phyloP scores from a whole-genome alignment of 1,284 basidiomycete genomes.

The Xerocomus nothofagi region DNA sequence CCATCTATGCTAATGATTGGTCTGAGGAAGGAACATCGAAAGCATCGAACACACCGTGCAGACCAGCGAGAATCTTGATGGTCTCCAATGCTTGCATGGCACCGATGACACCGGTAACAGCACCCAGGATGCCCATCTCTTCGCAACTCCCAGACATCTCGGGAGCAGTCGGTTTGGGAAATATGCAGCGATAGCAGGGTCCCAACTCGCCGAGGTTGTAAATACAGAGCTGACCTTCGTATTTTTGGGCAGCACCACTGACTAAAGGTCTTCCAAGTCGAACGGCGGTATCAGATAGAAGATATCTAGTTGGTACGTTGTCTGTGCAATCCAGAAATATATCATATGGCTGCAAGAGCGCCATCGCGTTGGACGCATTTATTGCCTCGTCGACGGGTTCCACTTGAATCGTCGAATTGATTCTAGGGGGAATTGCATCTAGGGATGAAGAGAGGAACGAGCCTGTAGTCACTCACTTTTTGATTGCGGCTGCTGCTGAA shows the following conservation, averaged over 20 bases:
- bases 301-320: conserved; percentile 89
- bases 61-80: conserved; percentile 77
- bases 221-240: conserved; percentile 87
- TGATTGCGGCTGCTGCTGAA: conserved; percentile 72
- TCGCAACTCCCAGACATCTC: conserved; percentile 77
- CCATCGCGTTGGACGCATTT: conserved; percentile 57
- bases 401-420: conserved; percentile 67
- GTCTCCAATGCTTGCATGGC: conserved; percentile 89
- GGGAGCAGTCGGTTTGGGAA: conserved; percentile 71
- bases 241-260: conserved; percentile 90
- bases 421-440: conserved; percentile 42
- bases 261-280: conserved; percentile 77
- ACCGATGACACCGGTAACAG: conserved; percentile 89
- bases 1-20: conserved; percentile 42
- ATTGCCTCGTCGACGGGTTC: conserved; percentile 56
- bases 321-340: conserved; percentile 95
- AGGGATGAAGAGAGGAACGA: conserved; percentile 1
- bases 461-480: conserved; percentile 48
- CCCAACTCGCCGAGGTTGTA: conserved; percentile 72
- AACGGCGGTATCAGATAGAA: conserved; percentile 91
- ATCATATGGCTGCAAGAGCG: conserved; percentile 64
- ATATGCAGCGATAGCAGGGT: conserved; percentile 95
- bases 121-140: conserved; percentile 89
- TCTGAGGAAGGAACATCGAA: conserved; percentile 3
- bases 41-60: conserved; percentile 55